A percentile compares a stretch with the other conserved stretches of the same genome.
phyloP scores from a whole-genome alignment of 108 stramenopile genomes.

The Pseudonitzschia delicatissima region DNA sequence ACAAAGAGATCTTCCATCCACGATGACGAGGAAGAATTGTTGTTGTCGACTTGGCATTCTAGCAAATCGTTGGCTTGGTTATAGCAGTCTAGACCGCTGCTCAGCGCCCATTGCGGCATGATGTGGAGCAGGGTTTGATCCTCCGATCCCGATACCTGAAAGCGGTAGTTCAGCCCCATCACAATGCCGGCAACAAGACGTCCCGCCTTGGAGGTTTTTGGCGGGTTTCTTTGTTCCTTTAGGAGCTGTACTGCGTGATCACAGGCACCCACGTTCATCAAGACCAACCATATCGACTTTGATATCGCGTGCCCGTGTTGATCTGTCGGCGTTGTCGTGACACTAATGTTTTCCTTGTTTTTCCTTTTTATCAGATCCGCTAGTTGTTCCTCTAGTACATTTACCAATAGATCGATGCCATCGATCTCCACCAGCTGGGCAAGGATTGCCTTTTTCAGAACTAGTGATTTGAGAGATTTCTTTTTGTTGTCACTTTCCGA shows the following conservation, averaged over 20 bases:
- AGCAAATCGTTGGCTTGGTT: background rate
- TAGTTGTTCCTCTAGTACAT: background rate
- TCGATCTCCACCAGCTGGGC: background rate
- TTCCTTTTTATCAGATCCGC: background rate
- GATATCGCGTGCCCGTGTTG: background rate
- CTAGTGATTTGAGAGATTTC: too few species aligned
- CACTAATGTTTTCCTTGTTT: background rate
- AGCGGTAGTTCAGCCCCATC: slow-evolving; percentile 11
- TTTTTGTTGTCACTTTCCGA: background rate
- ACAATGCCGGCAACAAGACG: background rate
- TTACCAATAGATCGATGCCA: background rate
- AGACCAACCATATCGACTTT: background rate
- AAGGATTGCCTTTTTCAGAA: background rate
- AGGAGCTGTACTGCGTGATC: background rate
- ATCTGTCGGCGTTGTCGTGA: background rate
- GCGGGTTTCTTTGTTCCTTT: background rate
- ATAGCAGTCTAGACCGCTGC: too few species aligned
- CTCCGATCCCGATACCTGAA: background rate
- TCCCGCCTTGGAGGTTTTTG: background rate
- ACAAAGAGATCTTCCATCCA: slow-evolving; percentile 14
- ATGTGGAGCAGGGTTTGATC: background rate
- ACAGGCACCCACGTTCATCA: background rate
- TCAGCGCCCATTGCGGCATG: too few species aligned
- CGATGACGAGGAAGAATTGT: background rate
- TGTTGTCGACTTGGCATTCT: background rate